phyloP scores from a whole-genome alignment of 345 rosid genomes.

The Salix brachista region DNA sequence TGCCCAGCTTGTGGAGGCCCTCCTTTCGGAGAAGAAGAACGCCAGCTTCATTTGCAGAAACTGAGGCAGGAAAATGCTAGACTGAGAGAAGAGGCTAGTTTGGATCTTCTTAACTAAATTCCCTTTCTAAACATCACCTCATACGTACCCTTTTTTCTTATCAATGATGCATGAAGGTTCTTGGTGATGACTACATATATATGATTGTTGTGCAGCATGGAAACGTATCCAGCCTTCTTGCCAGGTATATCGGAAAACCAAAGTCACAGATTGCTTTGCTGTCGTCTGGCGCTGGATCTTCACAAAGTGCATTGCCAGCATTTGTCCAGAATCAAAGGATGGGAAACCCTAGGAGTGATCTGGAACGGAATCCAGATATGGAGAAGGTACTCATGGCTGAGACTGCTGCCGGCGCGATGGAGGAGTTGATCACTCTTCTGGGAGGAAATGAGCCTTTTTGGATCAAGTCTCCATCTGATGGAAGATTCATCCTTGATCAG shows the following conservation, averaged over 20 bases:
- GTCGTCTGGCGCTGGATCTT: constrained; percentile 6
- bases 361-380: constrained; percentile 13
- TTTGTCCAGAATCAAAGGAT: neutral
- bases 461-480: constrained; percentile 36
- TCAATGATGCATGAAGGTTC: neutral
- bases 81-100: constrained; percentile 49
- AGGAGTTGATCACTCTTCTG: constrained; percentile 49
- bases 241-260: constrained; percentile 37
- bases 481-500: constrained; percentile 33
- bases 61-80: constrained; percentile 45
- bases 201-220: constrained; percentile 37
- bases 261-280: constrained; percentile 14
- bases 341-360: constrained; percentile 5
- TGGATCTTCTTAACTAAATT: neutral
- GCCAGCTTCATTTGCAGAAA: constrained; percentile 30
- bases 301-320: constrained; percentile 4
- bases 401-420: constrained; percentile 44
- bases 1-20: constrained; percentile 78
- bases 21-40: constrained; percentile 43
- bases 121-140: neutral
- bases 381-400: constrained; percentile 39
- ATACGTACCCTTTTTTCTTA: neutral
- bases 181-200: neutral
- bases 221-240: constrained; percentile 25
- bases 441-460: constrained; percentile 47